Percentiles rank a stretch among this genome's conserved stretches.
phyloP scores from a whole-genome alignment of 2,329 filamentous ascomycete genomes.

The Colletotrichum brevisporum region DNA sequence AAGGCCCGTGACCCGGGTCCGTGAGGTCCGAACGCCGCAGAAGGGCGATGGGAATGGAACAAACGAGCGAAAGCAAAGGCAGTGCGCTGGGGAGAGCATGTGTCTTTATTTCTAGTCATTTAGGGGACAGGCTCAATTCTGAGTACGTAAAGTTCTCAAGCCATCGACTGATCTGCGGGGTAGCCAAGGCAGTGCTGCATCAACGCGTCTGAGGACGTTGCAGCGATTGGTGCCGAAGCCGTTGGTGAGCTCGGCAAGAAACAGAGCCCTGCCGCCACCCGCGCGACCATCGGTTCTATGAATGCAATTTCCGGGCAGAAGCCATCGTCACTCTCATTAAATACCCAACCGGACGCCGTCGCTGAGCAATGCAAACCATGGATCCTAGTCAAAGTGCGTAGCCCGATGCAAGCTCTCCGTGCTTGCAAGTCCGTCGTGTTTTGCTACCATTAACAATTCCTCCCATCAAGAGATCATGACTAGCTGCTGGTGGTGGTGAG shows the following conservation, averaged over 20 bases:
- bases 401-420: constrained; percentile 9
- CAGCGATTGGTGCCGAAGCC: constrained; percentile 13
- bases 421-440: not conserved
- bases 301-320: constrained; percentile 16
- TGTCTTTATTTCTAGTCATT: constrained; percentile 16
- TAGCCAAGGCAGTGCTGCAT: constrained; percentile 28
- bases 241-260: constrained; percentile 12
- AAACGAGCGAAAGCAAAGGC: not conserved
- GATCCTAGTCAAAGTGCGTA: constrained; percentile 1
- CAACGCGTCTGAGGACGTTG: constrained; percentile 25
- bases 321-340: constrained; percentile 19
- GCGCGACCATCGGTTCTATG: constrained; percentile 13
- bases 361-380: constrained; percentile 42
- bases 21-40: not conserved
- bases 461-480: not conserved
- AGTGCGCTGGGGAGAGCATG: not conserved
- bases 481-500: constrained; percentile 19
- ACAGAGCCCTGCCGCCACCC: constrained; percentile 4
- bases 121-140: constrained; percentile 11
- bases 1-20: not conserved
- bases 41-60: not conserved
- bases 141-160: constrained; percentile 32
- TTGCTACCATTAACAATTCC: not conserved
- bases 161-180: constrained; percentile 35
- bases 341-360: constrained; percentile 43